Evolutionary conservation across 2,329 filamentous ascomycete species (phyloP), one percentile per base, ranked within the genome.

Genomic region (Myrmaecium sp.): DNA sequence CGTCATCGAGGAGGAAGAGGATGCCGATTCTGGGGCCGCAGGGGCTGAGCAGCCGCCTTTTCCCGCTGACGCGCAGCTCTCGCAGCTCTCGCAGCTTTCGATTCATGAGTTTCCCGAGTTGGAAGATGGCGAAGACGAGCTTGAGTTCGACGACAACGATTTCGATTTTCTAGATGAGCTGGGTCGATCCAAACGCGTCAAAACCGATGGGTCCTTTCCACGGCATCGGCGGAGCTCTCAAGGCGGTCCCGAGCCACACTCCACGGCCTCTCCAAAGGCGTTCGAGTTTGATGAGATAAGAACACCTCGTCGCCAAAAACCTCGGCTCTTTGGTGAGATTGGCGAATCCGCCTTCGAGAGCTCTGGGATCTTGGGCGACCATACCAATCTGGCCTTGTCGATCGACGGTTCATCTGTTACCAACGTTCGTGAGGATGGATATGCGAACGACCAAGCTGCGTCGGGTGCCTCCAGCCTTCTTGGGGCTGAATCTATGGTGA

Each of bases 261-360:
- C 54, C 1, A 57, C 52, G 33, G 42, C 40, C 4, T 34, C 10
- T 14, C 25, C 21, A 12, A 14, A 27, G 8, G 24, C n/a, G 10
- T 9, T 19, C 12, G 13, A 10, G 8, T 7, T 15, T 14, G 9
- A 9, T 10, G 14, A 24, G 23, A n/a, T 10, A 20, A n/a, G 4
- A 8, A 13, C 22, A 10, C 7, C n/a, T n/a, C n/a, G n/a, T n/a
- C n/a, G 7, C 9, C 11, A 12, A 24, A 11, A 23, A 11, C 33
- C 49, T 32, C 64, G 62, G 26, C 51, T 74, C 5, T 74, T 74
- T 40, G 69, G 69, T 8, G 69, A 74, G 41, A 66, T 74, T 34
- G 62, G 61, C 7, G 48, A 57, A 15, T 68, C 66, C 12, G 61
- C 61, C 7, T 39, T 73, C 9, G 50, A 55, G 26, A 67, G 59